Evolutionary conservation across 257 asterid species (phyloP), one percentile per base, ranked within the genome.

Genomic region (Solanum pinnatisectum): DNA sequence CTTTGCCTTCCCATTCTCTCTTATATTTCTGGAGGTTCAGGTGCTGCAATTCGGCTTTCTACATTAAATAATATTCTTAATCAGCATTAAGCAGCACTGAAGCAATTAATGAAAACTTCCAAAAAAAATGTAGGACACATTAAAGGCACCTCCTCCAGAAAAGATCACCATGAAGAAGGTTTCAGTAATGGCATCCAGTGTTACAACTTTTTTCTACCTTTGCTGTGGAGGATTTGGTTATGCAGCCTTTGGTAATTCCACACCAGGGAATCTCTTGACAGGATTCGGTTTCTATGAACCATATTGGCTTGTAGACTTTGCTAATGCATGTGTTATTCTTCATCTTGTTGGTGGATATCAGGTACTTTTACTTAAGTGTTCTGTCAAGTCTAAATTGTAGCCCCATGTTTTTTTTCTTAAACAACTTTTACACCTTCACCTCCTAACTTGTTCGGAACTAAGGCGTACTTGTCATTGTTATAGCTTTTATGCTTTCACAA

Each of bases 151-250:
- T 85, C 98, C 98, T 88, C 90, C 96, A 27, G 99, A 94, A 78
- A 91, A 87, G 84, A 90, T 18, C 85, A 93, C 93, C 68, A 96
- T 96, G 98, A 94, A 91, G 93, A 95, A 89, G 91, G 98, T 95
- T 36, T 94, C 99, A 30, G 49, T 86, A 18, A 63, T 91, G 30
- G 90, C 98, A 22, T 92, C 90, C 74, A 88, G 91, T 91, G 63
- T 93, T 60, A 92, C 93, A 84, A 92, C 98, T 36, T 91, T 92
- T 91, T 95, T 95, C 91, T 91, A 93, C 96, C 70, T 96, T n/a
- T 91, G 94, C 89, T 95, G 98, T 86, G 99, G 98, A 86, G 99
- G 99, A 40, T 88, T 96, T 30, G 99, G 99, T 23, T 96, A 96
- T 88, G 99, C 96, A 25, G 98, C 98, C 25, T 96, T 96, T 44